Evolutionary conservation across 495 filamentous ascomycete species (phyloP).

Genomic region (Tuber borchii): DNA sequence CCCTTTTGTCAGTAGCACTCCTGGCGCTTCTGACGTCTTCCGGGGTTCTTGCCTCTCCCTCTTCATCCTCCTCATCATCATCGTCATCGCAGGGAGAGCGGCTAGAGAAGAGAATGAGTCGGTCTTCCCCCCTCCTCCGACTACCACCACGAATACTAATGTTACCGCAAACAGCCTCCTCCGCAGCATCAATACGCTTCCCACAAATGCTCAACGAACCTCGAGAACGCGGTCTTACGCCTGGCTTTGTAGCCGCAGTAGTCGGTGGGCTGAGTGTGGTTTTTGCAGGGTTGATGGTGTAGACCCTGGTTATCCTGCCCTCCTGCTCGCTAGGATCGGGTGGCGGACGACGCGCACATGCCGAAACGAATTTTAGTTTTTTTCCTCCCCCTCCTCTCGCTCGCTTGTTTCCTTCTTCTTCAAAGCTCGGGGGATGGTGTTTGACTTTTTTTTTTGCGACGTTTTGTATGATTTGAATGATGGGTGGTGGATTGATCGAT

Average conservation of each 20-base stretch:
- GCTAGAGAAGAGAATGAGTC: conserved; percentile 23
- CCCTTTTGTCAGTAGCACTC: background rate
- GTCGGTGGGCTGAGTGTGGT: conserved; percentile 32
- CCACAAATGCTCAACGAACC: conserved; percentile 31
- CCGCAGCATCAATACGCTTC: conserved; percentile 29
- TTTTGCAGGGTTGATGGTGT: conserved; percentile 34
- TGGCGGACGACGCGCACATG: background rate
- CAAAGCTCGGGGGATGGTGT: background rate
- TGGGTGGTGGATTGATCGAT: background rate
- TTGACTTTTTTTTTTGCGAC: background rate
- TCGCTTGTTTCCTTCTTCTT: background rate
- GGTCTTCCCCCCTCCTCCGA: conserved; percentile 4
- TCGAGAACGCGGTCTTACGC: conserved; percentile 28
- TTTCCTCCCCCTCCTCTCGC: conserved; percentile 2
- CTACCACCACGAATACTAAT: conserved; percentile 1
- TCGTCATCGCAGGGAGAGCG: background rate
- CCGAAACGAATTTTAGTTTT: conserved; percentile 13
- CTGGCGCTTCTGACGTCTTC: background rate
- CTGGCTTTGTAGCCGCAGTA: conserved; percentile 28
- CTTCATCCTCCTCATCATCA: background rate
- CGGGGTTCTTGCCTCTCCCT: background rate
- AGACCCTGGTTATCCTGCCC: background rate
- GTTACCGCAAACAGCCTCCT: conserved; percentile 18
- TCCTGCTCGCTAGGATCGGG: background rate
- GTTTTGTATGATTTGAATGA: background rate